Evolutionary conservation across 2,329 filamentous ascomycete species (phyloP).

Genomic region (Tricladium varicosporioides): DNA sequence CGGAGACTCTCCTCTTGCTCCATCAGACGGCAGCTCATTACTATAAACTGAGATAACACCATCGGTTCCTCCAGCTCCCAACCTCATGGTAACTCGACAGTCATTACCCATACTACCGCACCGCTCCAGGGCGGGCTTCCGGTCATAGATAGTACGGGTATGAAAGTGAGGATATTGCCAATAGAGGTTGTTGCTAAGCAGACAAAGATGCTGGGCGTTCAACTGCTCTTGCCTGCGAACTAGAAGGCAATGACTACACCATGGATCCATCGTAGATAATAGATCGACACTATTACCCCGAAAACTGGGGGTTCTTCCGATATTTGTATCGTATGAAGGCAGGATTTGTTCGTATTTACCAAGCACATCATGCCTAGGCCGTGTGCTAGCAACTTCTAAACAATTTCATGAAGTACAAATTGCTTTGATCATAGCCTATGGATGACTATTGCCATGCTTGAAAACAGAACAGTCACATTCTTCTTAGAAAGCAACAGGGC

Average conservation of each 20-base stretch:
- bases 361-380: conserved; percentile 66
- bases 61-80: conserved; percentile 60
- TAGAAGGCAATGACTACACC: conserved; percentile 57
- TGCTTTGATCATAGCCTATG: conserved; percentile 84
- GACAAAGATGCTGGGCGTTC: conserved; percentile 53
- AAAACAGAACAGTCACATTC: conserved; percentile 38
- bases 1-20: conserved; percentile 54
- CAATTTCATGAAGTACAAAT: background rate
- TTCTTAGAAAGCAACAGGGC: conserved; percentile 34
- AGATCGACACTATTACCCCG: conserved; percentile 58
- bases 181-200: conserved; percentile 52
- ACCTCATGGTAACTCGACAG: conserved; percentile 46
- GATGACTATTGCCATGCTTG: conserved; percentile 47
- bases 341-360: conserved; percentile 54
- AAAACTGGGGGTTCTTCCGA: conserved; percentile 48
- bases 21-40: conserved; percentile 55
- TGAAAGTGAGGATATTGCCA: conserved; percentile 60
- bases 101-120: conserved; percentile 44
- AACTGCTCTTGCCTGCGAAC: conserved; percentile 51
- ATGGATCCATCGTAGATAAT: conserved; percentile 59
- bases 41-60: conserved; percentile 59
- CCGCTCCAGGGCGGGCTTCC: conserved; percentile 41
- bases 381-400: background rate
- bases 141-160: conserved; percentile 48
- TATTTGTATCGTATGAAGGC: conserved; percentile 58